Conservation (phyloP, 805 yeast species). For the Ogataea pilisensis region DNA sequence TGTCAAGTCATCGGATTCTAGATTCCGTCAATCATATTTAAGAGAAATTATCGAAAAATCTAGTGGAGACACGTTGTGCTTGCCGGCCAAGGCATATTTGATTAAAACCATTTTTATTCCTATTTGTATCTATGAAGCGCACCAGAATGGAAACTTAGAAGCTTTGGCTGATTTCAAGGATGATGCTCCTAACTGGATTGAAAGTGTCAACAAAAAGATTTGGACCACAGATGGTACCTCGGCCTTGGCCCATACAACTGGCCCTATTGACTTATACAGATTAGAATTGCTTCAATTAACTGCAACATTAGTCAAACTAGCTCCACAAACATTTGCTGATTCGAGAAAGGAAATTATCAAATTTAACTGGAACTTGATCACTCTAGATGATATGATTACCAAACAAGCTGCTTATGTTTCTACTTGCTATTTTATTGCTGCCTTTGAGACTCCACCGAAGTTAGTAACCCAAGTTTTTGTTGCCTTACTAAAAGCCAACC, state of each 20-base stretch:
- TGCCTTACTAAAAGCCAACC: conserved; percentile 80
- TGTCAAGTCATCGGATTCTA: conserved; percentile 46
- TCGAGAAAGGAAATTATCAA: conserved; percentile 81
- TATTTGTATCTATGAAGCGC: conserved; percentile 58
- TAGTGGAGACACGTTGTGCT: conserved; percentile 38
- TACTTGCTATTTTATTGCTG: conserved; percentile 79
- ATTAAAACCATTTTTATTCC: conserved; percentile 62
- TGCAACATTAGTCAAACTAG: conserved; percentile 65
- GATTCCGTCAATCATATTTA: conserved; percentile 48
- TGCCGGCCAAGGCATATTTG: conserved; percentile 58
- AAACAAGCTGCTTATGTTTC: conserved; percentile 92
- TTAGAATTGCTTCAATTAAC: conserved; percentile 80
- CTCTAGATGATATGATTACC: conserved; percentile 80
- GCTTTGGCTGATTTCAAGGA: conserved; percentile 16
- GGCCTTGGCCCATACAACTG: conserved; percentile 52
- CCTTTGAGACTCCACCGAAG: conserved; percentile 83
- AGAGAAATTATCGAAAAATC: conserved; percentile 47
- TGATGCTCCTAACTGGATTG: conserved; percentile 55
- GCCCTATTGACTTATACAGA: conserved; percentile 68
- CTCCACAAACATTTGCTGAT: conserved; percentile 54
- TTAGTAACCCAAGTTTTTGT: conserved; percentile 90
- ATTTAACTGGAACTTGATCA: conserved; percentile 91
- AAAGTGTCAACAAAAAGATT: conserved; percentile 52
- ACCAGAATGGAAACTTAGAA: conserved; percentile 35
- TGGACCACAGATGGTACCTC: conserved; percentile 68